phyloP scores from a whole-genome alignment of 805 yeast genomes.

The Cyberlindnera maclurae region DNA sequence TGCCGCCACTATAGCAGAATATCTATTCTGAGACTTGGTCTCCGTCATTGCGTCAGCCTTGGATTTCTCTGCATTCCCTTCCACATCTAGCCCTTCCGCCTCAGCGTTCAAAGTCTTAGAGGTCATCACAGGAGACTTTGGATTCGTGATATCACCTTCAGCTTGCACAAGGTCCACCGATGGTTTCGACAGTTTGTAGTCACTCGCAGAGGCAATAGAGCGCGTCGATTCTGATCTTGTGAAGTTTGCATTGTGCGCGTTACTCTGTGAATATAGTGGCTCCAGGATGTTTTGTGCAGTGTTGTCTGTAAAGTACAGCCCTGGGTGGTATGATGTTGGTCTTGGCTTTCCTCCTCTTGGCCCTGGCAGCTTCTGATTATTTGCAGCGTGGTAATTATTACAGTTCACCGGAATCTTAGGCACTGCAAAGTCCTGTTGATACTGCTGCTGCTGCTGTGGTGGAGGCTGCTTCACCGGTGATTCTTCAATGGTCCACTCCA shows the following conservation, averaged over 20 bases:
- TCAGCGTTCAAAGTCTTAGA: constrained; percentile 4
- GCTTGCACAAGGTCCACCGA: constrained; percentile 28
- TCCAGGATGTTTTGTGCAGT: constrained; percentile 3
- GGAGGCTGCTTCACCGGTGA: constrained; percentile 17
- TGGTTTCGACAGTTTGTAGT: constrained; percentile 27
- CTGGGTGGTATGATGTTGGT: constrained; percentile 81
- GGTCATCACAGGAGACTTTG: constrained; percentile 21
- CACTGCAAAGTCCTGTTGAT: constrained; percentile 9
- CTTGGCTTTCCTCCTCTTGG: constrained; percentile 56
- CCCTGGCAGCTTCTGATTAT: constrained; percentile 28
- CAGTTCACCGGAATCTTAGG: constrained; percentile 21
- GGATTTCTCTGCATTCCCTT: constrained; percentile 6
- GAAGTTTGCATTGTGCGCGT: constrained; percentile 9
- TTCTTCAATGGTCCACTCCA: constrained; percentile 18
- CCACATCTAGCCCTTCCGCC: constrained; percentile 14
- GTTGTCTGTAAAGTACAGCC: constrained; percentile 28
- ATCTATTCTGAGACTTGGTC: constrained; percentile 18
- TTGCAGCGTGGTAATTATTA: constrained; percentile 13
- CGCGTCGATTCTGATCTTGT: constrained; percentile 34
- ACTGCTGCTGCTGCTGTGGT: not conserved
- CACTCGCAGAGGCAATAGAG: constrained; percentile 31
- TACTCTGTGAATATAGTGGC: constrained; percentile 7
- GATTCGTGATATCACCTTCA: constrained; percentile 31
- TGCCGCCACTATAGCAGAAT: constrained; percentile 24
- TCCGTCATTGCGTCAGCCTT: constrained; percentile 1